A percentile compares a stretch with the other conserved stretches of the same genome.
These are phyloP conservation scores for Oryza officinalis DNA, from an alignment of 176 grass and related monocot genomes.

Conservation along the genomic window DNA sequence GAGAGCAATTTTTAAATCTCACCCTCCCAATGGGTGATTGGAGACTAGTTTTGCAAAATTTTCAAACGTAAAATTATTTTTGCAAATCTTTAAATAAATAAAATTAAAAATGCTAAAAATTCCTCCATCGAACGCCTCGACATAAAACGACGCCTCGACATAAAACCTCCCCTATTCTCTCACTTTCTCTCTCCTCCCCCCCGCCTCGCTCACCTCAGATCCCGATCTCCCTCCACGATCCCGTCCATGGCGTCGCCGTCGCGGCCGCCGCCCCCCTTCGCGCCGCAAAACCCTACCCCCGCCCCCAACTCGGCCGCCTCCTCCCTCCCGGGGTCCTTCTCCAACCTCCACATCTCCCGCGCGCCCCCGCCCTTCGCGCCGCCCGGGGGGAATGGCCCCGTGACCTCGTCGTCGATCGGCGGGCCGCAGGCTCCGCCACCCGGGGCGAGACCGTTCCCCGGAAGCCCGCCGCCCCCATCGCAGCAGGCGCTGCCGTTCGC, in stretches of 20 bases:
- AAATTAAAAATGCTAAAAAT: too few relatives aligned
- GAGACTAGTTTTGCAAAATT: too few relatives aligned
- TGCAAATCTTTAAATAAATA: too few relatives aligned
- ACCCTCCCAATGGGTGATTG: too few relatives aligned
- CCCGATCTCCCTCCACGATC: slow-evolving; percentile 44
- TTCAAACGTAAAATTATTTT: too few relatives aligned
- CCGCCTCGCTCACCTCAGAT: slow-evolving; percentile 29
- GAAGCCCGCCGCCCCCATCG: slow-evolving; percentile 19
- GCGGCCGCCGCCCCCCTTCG: slow-evolving; percentile 29
- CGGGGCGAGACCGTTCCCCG: slow-evolving; percentile 28
- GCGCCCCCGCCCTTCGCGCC: slow-evolving; percentile 30
- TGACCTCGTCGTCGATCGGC: background rate
- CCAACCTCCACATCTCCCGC: slow-evolving; percentile 38
- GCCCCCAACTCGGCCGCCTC: background rate
- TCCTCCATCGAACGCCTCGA: background rate
- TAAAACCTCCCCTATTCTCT: background rate
- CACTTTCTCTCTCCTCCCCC: background rate
- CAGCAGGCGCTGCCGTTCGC: slow-evolving; percentile 13
- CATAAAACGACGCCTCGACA: background rate
- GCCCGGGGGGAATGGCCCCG: slow-evolving; percentile 8
- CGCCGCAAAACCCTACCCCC: slow-evolving; percentile 16
- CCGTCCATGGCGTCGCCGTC: slow-evolving; percentile 20
- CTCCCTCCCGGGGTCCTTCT: slow-evolving; percentile 28
- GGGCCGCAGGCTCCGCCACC: slow-evolving; percentile 10
- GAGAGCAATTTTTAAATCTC: too few relatives aligned